These are phyloP conservation scores for Magnaporthiopsis rhizophila DNA, from an alignment of 2,329 filamentous ascomycete genomes.

Conservation along the genomic window DNA sequence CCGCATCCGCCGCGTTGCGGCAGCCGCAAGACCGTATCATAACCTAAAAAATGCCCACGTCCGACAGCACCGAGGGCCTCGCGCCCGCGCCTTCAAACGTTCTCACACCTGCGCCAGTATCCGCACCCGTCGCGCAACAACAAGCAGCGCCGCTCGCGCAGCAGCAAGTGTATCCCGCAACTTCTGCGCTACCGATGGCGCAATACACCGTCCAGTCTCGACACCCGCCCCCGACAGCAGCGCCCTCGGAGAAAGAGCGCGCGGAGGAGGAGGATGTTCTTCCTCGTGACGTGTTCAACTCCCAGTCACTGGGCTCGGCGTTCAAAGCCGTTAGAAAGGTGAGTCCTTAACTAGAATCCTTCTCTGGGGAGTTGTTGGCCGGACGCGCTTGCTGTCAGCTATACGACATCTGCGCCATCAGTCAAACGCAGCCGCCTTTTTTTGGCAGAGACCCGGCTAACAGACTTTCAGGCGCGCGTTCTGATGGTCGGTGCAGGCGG, in stretches of 20 bases:
- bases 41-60: no score
- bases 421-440: neutral
- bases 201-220: no score
- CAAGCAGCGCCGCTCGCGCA: neutral
- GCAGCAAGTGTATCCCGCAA: neutral
- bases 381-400: neutral
- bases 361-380: neutral
- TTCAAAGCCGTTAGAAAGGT: conserved; percentile 66
- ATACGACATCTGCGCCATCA: neutral
- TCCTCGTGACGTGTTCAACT: conserved; percentile 45
- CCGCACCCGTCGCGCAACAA: no score
- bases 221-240: neutral
- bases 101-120: no score
- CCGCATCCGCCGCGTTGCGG: neutral
- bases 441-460: no score
- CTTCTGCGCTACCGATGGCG: conserved; percentile 5
- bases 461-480: conserved; percentile 59
- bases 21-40: no score
- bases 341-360: conserved; percentile 19
- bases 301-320: conserved; percentile 58
- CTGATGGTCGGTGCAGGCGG: conserved; percentile 94
- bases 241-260: neutral
- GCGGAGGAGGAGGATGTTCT: conserved; percentile 5
- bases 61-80: no score
- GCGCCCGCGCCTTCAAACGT: no score